Base-by-base conservation (phyloP, 2,329 filamentous ascomycete species). In the Penicillium sp. region DNA sequence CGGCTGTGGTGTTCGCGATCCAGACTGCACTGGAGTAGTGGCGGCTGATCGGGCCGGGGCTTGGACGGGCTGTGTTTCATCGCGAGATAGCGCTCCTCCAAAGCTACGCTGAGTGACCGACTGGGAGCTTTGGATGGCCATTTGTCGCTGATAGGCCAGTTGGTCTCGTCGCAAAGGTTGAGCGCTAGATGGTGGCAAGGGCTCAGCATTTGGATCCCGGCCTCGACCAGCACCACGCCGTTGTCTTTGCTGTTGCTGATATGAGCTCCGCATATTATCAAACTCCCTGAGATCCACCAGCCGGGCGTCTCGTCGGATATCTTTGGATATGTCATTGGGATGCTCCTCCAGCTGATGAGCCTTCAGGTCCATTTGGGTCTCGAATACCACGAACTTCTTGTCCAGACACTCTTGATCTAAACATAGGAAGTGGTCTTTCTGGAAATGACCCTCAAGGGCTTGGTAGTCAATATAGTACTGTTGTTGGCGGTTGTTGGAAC, bases 361-460 rank as follows among this genome's bases (percentile, higher is more conserved):
- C 67, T 97, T 95, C 38, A 98, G 73, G 61, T 98, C 93, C 76
- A 98, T 84, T 62, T 96, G 88, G 0, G 89, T 90, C 45, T 89
- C 88, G 58, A 98, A 98, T 0, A 97, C 93, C 24, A 97, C 86
- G 64, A 97, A 96, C 66, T 96, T 97, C 79, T 95, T 95, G 59
- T 97, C 93, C 62, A 93, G 66, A 61, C 93, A 98, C 63, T 95
- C 90, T 44, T 79, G 77, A 59, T 98, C 89, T 6, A 80, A 69
- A 63, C 93, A 98, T 0, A 90, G 73, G 62, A 84, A 95, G 67
- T 98, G 93, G 47, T 93, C 89, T 56, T 84, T 84, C 52, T 80
- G 79, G 65, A 97, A 97, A 69, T 98, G 93, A 29, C 82, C 74
- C 63, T 95, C 89, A 3, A 98, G 75, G 0, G 86, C 81, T 55